Evolutionary conservation across 2,329 filamentous ascomycete species (phyloP).

Genomic region (Massarina eburnea): DNA sequence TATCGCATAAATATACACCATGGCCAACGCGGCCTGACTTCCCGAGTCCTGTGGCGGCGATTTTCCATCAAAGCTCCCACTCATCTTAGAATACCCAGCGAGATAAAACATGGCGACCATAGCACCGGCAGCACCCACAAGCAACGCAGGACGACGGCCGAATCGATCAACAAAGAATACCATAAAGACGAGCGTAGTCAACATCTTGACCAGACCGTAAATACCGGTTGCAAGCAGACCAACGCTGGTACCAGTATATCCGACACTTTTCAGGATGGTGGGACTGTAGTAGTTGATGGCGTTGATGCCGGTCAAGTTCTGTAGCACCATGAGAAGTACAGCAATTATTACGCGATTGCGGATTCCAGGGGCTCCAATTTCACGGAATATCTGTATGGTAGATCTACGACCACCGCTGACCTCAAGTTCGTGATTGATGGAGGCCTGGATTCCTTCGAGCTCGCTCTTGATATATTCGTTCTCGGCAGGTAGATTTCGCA

Average conservation of each 20-base stretch:
- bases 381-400: conserved; percentile 14
- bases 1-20: too few species aligned
- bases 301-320: conserved; percentile 48
- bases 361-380: conserved; percentile 24
- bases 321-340: conserved; percentile 44
- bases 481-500: conserved; percentile 43
- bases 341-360: conserved; percentile 40
- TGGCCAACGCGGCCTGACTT: too few species aligned
- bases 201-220: conserved; percentile 40
- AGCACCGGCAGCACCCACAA: conserved; percentile 34
- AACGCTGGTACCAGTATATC: conserved; percentile 15
- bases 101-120: conserved; percentile 39
- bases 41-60: too few species aligned
- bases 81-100: too few species aligned
- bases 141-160: conserved; percentile 32
- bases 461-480: conserved; percentile 41
- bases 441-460: conserved; percentile 42
- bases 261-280: conserved; percentile 46
- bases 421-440: conserved; percentile 39
- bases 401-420: conserved; percentile 20
- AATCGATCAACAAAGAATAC: conserved; percentile 37
- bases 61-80: too few species aligned
- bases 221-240: conserved; percentile 43
- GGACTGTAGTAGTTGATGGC: conserved; percentile 47
- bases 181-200: conserved; percentile 36